Base-by-base conservation (phyloP, 371 early-diverging fungal genomes). In the Circinella umbellata region DNA sequence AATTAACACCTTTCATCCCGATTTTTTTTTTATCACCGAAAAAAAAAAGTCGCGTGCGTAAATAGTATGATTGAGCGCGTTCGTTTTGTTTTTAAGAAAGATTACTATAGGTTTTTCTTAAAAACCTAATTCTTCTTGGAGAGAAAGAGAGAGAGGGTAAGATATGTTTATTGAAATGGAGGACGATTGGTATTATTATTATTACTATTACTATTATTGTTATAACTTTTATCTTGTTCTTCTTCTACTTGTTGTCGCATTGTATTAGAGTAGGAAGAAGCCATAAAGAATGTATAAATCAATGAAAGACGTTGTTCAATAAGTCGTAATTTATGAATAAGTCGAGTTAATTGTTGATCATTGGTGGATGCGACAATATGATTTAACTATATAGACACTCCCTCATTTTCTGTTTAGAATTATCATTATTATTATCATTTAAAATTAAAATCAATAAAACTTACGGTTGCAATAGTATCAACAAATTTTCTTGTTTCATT, bases 251-350 rank as follows among this genome's bases (percentile, higher is more conserved):
- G 27, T 48, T 72, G n/a, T 36, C 60, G 47, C 27, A 66, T 59
- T 38, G 66, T 75, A 55, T 74, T 73, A 4, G 81, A 57, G 62
- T 81, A 86, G 20, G 79, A 71, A 9, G 88, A 82, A 15, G 85
- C 77, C 63, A 79, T 78, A 61, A 87, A 86, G 42, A 81, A 79
- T 18, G 85, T 86, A 61, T 74, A 82, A 1, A 86, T 85, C 1
- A 82, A 68, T 2, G 79, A 70, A 69, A 83, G 71, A 61, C 82
- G 82, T 63, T 81, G 75, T 68, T 87, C 88, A 15, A 85, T 69
- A 3, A 75, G 61, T 69, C 86, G 69, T 34, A 86, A 47, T 60
- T 81, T 79, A 18, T 84, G 84, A 63, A 82, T 78, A 35, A 83
- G 72, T 10, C 67, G 69, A 3, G 69, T 57, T 11, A 83, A 61